Conservation (phyloP, 441 rosid species). For the Kokia cookei region DNA sequence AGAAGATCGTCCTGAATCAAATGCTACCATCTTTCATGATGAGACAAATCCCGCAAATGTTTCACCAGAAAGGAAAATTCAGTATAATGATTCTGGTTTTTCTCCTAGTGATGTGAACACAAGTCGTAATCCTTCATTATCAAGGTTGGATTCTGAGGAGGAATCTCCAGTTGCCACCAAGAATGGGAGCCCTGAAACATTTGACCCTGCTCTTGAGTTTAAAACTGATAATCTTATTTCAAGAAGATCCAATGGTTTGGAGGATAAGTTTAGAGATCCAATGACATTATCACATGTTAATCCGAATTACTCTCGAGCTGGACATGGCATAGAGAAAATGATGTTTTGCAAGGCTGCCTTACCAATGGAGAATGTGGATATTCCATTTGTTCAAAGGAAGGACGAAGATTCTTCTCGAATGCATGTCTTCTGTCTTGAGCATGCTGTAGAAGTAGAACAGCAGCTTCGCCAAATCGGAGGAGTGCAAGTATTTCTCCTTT, state of each 20-base stretch:
- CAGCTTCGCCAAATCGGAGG: slow-evolving; percentile 77
- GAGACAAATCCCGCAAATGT: slow-evolving; percentile 21
- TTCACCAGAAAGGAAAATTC: slow-evolving; percentile 25
- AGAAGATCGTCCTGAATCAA: slow-evolving; percentile 49
- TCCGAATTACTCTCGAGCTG: slow-evolving; percentile 18
- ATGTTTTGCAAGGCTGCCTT: slow-evolving; percentile 21
- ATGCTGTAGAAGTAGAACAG: slow-evolving; percentile 89
- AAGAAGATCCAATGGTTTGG: slow-evolving; percentile 28
- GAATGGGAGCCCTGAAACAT: slow-evolving; percentile 24
- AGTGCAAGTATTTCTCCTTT: slow-evolving; percentile 66
- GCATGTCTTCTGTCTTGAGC: slow-evolving; percentile 97
- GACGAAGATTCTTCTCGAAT: slow-evolving; percentile 78
- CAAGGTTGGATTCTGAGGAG: slow-evolving; percentile 19
- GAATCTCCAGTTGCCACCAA: slow-evolving; percentile 25
- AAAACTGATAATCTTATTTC: slow-evolving; percentile 26
- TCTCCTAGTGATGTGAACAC: slow-evolving; percentile 25
- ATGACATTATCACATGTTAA: slow-evolving; percentile 1
- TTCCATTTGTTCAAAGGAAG: slow-evolving; percentile 37
- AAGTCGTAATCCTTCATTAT: slow-evolving; percentile 1
- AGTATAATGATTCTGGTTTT: slow-evolving; percentile 14
- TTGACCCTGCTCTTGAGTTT: slow-evolving; percentile 20
- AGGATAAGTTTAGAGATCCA: slow-evolving; percentile 18
- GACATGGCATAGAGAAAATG: slow-evolving; percentile 26
- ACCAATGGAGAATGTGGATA: slow-evolving; percentile 18
- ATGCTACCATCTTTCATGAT: slow-evolving; percentile 22